Evolutionary conservation across 2,329 filamentous ascomycete genomes (phyloP), one percentile per base, ranked within the genome.

Genomic region (Cladosporium sp.): DNA sequence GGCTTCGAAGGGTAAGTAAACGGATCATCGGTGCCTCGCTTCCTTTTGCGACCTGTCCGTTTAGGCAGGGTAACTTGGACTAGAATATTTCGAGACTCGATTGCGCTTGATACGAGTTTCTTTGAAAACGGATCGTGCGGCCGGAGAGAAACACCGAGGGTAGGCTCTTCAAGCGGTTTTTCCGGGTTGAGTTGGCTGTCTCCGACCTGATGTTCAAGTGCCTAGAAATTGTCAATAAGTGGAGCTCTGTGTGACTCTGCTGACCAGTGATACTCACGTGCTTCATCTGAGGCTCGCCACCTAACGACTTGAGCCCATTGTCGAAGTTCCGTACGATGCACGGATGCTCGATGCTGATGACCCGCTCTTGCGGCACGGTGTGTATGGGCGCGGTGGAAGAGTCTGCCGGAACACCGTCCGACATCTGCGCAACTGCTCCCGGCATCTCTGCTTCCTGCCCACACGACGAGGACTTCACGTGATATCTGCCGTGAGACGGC

Each of bases 51-150:
- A 3, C 91, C 91, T 2, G 90, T 96, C 52, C 89, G 78, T 68
- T 85, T 93, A 0, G 93, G 92, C 1, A 97, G 82, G 0, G 86
- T 90, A 52, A 98, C 78, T 67, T 90, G 91, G 49, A 98, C 76
- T 16, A 97, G 77, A 16, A 97, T 74, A 64, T 96, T 95, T 65
- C 90, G 88, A 9, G 89, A 87, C 16, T 81, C 73, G 32, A 85
- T 81, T 64, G 85, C 87, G 40, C 85, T 84, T 7, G 92, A 95
- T 60, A 86, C 76, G 56, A 95, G 75, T 8, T 88, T 87, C 60
- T 86, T 85, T 62, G 87, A 84, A 63, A 89, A 83, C 2, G 86
- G 85, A 68, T 95, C 89, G 58, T 89, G 81, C 19, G 87, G 87
- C 18, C 88, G 83, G 50, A 97, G 75, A 61, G 86, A 87, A n/a